Percentiles rank a stretch among this genome's conserved stretches.
Conservation (phyloP, 305 asterid species). For the Withania somnifera region DNA sequence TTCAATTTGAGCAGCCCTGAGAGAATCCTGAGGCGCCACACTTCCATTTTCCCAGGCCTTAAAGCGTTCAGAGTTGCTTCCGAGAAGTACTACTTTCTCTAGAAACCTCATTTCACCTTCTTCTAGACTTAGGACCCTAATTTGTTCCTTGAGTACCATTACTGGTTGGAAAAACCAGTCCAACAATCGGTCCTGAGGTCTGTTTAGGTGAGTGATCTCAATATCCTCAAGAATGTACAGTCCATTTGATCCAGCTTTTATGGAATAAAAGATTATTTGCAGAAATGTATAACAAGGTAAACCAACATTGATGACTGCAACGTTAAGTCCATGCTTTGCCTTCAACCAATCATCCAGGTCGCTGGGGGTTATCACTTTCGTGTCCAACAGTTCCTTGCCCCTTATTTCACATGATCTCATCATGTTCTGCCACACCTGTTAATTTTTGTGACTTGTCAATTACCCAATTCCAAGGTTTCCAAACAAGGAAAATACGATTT, state of each 20-base stretch:
- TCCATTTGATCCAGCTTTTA: slow-evolving; percentile 55
- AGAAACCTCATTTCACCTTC: slow-evolving; percentile 58
- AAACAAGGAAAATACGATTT: not conserved
- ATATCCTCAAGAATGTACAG: slow-evolving; percentile 52
- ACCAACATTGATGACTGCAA: slow-evolving; percentile 43
- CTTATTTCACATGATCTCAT: slow-evolving; percentile 48
- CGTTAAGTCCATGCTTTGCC: slow-evolving; percentile 42
- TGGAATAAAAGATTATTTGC: slow-evolving; percentile 52
- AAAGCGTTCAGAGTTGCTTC: slow-evolving; percentile 39
- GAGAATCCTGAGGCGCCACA: slow-evolving; percentile 40
- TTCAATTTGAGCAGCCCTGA: slow-evolving; percentile 79
- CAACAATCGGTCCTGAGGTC: slow-evolving; percentile 73
- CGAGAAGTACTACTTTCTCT: slow-evolving; percentile 59
- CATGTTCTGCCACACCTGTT: slow-evolving; percentile 74
- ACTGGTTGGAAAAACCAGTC: slow-evolving; percentile 95
- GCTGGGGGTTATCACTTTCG: slow-evolving; percentile 32
- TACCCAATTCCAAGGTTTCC: not conserved
- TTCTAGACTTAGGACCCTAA: slow-evolving; percentile 51
- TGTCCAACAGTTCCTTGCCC: slow-evolving; percentile 59
- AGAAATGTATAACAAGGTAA: slow-evolving; percentile 62
- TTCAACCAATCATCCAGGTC: slow-evolving; percentile 82
- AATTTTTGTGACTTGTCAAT: not conserved
- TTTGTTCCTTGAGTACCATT: slow-evolving; percentile 79
- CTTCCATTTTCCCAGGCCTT: slow-evolving; percentile 73
- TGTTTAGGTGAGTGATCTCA: slow-evolving; percentile 63